Evolutionary conservation across 495 filamentous ascomycete genomes (phyloP), one percentile per base, ranked within the genome.

Genomic region (Xylaria flabelliformis): DNA sequence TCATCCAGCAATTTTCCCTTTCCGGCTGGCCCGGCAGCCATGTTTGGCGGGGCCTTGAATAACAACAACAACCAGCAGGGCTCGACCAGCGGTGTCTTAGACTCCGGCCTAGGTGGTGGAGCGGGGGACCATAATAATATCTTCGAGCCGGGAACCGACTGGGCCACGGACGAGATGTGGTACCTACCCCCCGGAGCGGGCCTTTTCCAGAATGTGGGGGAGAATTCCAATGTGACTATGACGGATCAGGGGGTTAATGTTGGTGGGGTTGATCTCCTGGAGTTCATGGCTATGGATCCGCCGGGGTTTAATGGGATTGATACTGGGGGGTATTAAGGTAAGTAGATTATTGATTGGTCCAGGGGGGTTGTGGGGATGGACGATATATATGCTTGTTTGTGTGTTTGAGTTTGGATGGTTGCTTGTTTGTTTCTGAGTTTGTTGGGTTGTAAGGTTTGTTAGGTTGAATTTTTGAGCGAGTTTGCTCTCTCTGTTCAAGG

Each of bases 231-330:
- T 5, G 86, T 88, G 32, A 86, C 86, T 46, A 88, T 88, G 84
- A 88, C 86, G 42, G 86, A 87, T 8, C 86, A 89, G 77, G 87
- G 87, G 44, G 87, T 89, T 42, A 89, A 86, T 72, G 83, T 88
- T 0, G 85, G 84, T 48, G 87, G 87, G 4, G 75, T 89, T 10
- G 87, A 89, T 67, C 64, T 89, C 74, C 81, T 89, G 7, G 87
- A 89, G 71, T 89, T 84, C 70, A 88, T 89, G 86, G 85, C 84
- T 0, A 84, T 88, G 82, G 87, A 87, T 41, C 82, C 81, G 24
- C 80, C 81, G 42, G 76, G 78, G 61, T 83, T 81, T 26, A 56
- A 56, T 32, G 29, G 29, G 29, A 26, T 56, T 56, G 53, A 56
- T 56, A 32, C 53, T 3, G 53, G 53, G 1, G 53, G 53, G 26